Evolutionary conservation across 768 basidiomycete species (phyloP).

Genomic region (Mrakia gelida): DNA sequence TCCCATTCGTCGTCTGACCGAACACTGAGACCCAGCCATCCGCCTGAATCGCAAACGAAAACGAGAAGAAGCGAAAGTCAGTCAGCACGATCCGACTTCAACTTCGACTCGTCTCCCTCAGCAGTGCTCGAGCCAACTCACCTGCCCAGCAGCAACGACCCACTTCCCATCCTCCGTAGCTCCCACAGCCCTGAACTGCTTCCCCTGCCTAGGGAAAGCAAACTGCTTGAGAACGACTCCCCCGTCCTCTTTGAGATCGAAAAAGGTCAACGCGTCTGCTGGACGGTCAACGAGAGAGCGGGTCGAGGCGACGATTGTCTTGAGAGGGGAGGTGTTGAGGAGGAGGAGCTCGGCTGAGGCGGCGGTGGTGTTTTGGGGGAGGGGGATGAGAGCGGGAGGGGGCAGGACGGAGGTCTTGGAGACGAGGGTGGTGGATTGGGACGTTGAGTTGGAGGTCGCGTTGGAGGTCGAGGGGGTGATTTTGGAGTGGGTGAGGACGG

Average conservation of each 20-base stretch:
- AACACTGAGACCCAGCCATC: slow-evolving; percentile 12
- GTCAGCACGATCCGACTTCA: neutral
- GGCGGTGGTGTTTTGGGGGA: neutral
- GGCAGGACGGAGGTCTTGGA: slow-evolving; percentile 31
- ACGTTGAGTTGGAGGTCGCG: neutral
- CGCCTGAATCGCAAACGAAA: neutral
- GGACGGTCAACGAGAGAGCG: slow-evolving; percentile 6
- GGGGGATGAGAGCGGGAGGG: neutral
- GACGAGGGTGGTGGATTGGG: neutral
- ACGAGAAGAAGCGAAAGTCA: neutral
- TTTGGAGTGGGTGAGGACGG: slow-evolving; percentile 10
- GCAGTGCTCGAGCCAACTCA: neutral
- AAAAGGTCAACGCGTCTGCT: slow-evolving; percentile 16
- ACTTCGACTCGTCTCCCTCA: neutral
- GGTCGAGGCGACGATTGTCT: slow-evolving; percentile 20
- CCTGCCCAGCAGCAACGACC: slow-evolving; percentile 21
- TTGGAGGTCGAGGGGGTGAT: neutral
- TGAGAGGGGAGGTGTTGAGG: neutral
- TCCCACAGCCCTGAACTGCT: slow-evolving; percentile 30
- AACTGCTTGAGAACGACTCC: slow-evolving; percentile 13
- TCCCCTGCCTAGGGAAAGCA: slow-evolving; percentile 18
- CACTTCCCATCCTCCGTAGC: slow-evolving; percentile 21
- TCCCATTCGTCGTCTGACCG: neutral
- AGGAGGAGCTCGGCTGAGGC: slow-evolving; percentile 23
- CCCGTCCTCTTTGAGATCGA: slow-evolving; percentile 7